Evolutionary conservation across 1,284 basidiomycete species (phyloP), one percentile per base, ranked within the genome.

Genomic region (Heliocybe sulcata): DNA sequence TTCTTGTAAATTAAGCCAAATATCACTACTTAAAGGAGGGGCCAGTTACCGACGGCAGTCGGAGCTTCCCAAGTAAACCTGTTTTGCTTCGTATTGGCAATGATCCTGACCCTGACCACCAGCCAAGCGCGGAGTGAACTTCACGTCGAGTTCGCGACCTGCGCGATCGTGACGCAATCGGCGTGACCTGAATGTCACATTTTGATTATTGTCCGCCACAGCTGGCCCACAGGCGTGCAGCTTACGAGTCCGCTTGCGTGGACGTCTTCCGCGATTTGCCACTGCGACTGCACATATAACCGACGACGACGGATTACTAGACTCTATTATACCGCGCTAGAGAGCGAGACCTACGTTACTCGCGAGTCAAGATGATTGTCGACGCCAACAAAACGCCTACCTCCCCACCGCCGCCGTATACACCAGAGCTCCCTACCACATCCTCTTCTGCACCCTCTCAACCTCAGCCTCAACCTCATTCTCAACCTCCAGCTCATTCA

Each of bases 131-230:
- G n/a, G n/a, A 16, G 16, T 16, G 38, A 42, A n/a, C 19, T 42
- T 42, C 38, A 42, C 38, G 38, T n/a, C 38, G 38, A 42, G 38
- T 42, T 42, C 38, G n/a, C 38, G 38, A 42, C 38, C 38, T 42
- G 6, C 38, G 38, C 38, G 38, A 42, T 42, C 38, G 38, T 42
- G 38, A 42, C 38, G 33, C 33, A 16, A 35, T 9, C 33, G 16
- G 33, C 19, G 38, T 42, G 38, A 42, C 38, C 6, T n/a, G 38
- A 4, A 3, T 42, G 38, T 42, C 38, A 42, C 38, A 3, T 42
- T 42, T 42, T 31, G 29, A 4, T 31, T 31, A 12, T 31, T 12
- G 4, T 12, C 29, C 29, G 29, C 29, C 29, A 31, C 29, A 31
- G n/a, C n/a, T n/a, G n/a, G n/a, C n/a, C n/a, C n/a, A n/a, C n/a